Evolutionary conservation across 306 rosid genomes (phyloP).

Genomic region (Fragaria vesca): DNA sequence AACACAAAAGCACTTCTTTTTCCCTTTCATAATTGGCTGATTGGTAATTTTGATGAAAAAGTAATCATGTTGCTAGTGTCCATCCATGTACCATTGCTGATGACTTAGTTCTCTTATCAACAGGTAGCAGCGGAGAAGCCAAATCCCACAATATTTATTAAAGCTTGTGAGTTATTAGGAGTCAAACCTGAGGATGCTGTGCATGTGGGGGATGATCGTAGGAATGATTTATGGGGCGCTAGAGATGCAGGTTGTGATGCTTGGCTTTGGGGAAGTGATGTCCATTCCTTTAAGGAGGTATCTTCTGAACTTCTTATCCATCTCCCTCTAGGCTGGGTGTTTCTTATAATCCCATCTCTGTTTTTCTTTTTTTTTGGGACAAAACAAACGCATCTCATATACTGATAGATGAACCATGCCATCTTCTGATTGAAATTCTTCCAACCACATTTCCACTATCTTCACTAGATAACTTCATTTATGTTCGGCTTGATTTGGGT

Average conservation of each 20-base stretch:
- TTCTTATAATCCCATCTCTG: neutral
- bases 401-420: neutral
- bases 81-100: neutral
- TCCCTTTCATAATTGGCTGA: neutral
- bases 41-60: neutral
- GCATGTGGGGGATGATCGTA: slow-evolving; percentile 93
- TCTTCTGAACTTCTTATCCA: slow-evolving; percentile 9
- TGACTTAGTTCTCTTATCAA: neutral
- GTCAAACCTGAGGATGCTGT: slow-evolving; percentile 92
- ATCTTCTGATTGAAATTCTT: neutral
- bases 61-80: neutral
- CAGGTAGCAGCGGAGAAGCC: slow-evolving; percentile 97
- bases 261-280: slow-evolving; percentile 99
- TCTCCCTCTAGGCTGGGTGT: slow-evolving; percentile 13
- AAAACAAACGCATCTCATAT: neutral
- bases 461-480: neutral
- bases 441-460: neutral
- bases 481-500: neutral
- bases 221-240: slow-evolving; percentile 97
- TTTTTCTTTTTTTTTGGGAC: too few relatives aligned
- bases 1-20: neutral
- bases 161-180: slow-evolving; percentile 82
- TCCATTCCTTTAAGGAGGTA: slow-evolving; percentile 92
- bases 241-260: slow-evolving; percentile 99
- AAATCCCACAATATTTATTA: slow-evolving; percentile 95